A percentile compares a stretch with the other conserved stretches of the same genome.
Evolutionary conservation across 352 stramenopile genomes (phyloP).

Genomic region (Phytophthora litchii): DNA sequence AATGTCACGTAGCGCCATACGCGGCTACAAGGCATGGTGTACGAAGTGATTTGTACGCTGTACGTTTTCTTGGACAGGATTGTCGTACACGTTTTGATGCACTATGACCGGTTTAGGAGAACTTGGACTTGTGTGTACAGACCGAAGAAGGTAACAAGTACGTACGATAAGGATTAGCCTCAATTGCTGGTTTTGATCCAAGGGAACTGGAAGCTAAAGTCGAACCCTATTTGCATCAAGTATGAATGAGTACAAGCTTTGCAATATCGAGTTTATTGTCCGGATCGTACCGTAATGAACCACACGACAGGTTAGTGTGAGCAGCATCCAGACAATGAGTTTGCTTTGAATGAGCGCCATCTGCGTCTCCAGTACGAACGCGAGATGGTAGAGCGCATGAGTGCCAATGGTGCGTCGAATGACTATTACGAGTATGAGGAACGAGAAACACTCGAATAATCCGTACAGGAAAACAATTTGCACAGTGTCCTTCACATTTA

Average conservation of each 20-base stretch:
- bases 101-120: too few relatives aligned
- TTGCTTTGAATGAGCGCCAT: background rate
- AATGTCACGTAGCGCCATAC: constrained; percentile 57
- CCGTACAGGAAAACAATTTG: constrained; percentile 29
- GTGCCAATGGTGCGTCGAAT: background rate
- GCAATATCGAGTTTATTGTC: background rate
- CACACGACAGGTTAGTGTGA: background rate
- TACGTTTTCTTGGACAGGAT: background rate
- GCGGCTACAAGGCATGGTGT: constrained; percentile 12
- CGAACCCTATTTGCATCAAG: background rate
- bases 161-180: too few relatives aligned
- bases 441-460: constrained; percentile 28
- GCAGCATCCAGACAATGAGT: background rate
- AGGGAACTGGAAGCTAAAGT: constrained; percentile 13
- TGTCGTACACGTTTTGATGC: background rate
- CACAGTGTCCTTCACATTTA: constrained; percentile 7
- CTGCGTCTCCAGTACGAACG: background rate
- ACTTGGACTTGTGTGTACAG: too few relatives aligned
- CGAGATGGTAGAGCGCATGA: background rate
- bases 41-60: background rate
- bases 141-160: too few relatives aligned
- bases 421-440: background rate
- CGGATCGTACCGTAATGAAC: background rate
- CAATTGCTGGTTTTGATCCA: constrained; percentile 5
- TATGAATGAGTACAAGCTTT: background rate